Evolutionary conservation across 1,284 basidiomycete species (phyloP).

Genomic region (Microbotryomycetes sp.): DNA sequence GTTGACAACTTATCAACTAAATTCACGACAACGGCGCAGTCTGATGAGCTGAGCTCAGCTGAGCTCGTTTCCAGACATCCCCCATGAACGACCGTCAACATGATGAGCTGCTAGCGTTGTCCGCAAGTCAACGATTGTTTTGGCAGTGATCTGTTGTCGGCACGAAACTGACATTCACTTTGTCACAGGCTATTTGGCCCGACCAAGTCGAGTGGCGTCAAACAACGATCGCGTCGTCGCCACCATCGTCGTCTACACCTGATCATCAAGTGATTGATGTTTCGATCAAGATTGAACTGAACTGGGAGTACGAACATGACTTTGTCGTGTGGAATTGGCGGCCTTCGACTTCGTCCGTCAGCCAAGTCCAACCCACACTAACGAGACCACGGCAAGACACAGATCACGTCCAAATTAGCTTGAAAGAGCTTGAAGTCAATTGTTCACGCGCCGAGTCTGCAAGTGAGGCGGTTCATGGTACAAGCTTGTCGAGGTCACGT

Average conservation of each 20-base stretch:
- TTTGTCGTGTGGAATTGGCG: neutral
- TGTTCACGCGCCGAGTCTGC: too few species aligned
- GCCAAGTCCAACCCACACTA: neutral
- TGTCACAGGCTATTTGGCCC: neutral
- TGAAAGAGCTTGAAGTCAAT: too few species aligned
- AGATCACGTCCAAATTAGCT: too few species aligned
- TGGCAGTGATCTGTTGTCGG: too few species aligned
- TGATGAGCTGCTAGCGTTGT: neutral
- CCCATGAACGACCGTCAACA: neutral
- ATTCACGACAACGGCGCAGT: too few species aligned
- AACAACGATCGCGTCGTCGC: neutral
- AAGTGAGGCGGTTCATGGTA: neutral
- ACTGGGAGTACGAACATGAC: neutral
- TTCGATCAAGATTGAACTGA: neutral
- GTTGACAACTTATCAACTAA: too few species aligned
- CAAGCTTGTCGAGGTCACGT: neutral
- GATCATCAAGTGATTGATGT: neutral
- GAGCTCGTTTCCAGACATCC: neutral
- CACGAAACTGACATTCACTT: neutral
- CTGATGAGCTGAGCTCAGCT: too few species aligned
- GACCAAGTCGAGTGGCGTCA: neutral
- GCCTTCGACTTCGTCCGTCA: too few species aligned
- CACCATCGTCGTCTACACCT: too few species aligned
- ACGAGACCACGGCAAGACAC: neutral
- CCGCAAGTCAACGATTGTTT: too few species aligned